phyloP scores from a whole-genome alignment of 2,329 filamentous ascomycete genomes.

The Didymella sp. region DNA sequence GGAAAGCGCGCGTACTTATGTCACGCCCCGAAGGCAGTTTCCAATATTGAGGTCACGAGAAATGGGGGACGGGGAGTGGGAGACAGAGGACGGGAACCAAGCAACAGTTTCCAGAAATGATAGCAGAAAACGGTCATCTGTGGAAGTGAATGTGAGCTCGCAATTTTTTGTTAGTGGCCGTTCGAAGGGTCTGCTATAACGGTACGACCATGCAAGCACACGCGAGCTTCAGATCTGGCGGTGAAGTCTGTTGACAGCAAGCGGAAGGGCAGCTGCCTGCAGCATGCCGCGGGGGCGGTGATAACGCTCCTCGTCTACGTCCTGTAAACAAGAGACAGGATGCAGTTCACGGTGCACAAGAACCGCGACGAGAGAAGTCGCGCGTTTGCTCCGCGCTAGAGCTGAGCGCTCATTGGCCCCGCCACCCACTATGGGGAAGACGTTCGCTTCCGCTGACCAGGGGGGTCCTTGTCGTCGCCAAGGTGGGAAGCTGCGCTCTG shows the following conservation, averaged over 20 bases:
- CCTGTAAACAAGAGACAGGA: constrained; percentile 9
- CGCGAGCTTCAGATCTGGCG: constrained; percentile 17
- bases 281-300: constrained; percentile 15
- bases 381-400: constrained; percentile 9
- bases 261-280: constrained; percentile 7
- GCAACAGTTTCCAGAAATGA: not conserved
- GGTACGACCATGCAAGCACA: constrained; percentile 16
- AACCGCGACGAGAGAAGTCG: constrained; percentile 12
- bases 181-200: constrained; percentile 15
- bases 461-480: constrained; percentile 24
- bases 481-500: constrained; percentile 22
- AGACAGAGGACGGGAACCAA: not conserved
- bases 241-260: constrained; percentile 23
- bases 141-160: constrained; percentile 15
- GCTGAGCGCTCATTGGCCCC: constrained; percentile 10
- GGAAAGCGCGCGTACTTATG: constrained; percentile 12
- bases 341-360: constrained; percentile 17
- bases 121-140: constrained; percentile 5
- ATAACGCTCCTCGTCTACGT: constrained; percentile 6
- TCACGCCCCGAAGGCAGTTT: constrained; percentile 6
- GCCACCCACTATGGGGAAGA: constrained; percentile 7
- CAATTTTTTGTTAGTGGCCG: constrained; percentile 16
- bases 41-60: constrained; percentile 9
- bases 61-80: not conserved
- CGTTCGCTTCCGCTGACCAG: constrained; percentile 23